Evolutionary conservation across 2,329 filamentous ascomycete genomes (phyloP), one percentile per base, ranked within the genome.

Genomic region (Cladophialophora chaetospira): DNA sequence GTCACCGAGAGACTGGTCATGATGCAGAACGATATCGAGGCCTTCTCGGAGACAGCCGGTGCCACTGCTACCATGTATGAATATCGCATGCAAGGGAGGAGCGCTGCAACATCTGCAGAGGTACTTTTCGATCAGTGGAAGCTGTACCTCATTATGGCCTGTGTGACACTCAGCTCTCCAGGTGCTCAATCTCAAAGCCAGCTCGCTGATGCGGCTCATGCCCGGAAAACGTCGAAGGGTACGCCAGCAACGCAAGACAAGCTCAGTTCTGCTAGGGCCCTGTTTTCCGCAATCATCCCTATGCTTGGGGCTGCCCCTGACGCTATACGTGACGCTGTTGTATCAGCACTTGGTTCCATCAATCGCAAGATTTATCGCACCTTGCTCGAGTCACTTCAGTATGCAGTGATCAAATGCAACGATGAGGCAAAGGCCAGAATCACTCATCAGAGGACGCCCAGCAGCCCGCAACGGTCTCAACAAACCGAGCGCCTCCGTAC

Each of bases 51-150:
- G 65, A 86, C 82, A 15, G 80, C 82, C 3, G 77, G 66, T 8
- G 70, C 69, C 2, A 65, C 71, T 43, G 73, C 73, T 57, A 64
- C 65, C 28, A 63, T 68, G 5, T 72, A 73, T 35, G 69, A 66
- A 47, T 78, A 69, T 57, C 73, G 63, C 61, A 67, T 66, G 67
- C 76, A 58, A 68, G 76, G 64, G 79, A 84, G 68, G 81, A 57
- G 85, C 82, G 57, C 87, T 25, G 59, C 85, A 2, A 87, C 88
- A 0, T 88, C 91, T 15, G 89, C 92, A 0, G 91, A 96, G 66
- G 85, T 96, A 19, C 80, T 97, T 55, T 85, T 99, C 57, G 95
- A 97, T 72, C 94, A 99, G 70, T 99, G 93, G 93, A 97, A 97
- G 73, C 78, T 97, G 2, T 97, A 97, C 71, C 80, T 99, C 23